Evolutionary conservation across 108 stramenopile species (phyloP), one percentile per base, ranked within the genome.

Genomic region (Conticribra weissflogii): DNA sequence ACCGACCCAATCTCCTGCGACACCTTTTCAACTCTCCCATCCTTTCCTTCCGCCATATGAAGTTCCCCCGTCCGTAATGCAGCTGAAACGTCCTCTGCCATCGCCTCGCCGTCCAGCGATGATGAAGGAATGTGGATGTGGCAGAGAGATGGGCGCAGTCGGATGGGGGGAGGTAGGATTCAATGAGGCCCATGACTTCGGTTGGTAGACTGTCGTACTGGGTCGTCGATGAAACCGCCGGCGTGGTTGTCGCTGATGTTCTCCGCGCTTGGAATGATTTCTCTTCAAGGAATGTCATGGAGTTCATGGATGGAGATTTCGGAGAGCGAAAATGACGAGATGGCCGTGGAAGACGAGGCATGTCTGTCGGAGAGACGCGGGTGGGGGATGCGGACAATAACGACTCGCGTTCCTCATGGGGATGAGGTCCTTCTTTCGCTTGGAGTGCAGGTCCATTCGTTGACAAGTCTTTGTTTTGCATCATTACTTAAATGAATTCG

Each of bases 161-260:
- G 5, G 71, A 71, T 17, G 71, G 71, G 4, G 71, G 63, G 52
- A 71, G 63, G 48, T 65, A 71, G 29, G 71, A 71, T 55, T 71
- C 71, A 17, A 63, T 23, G 0, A 63, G 51, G 53, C 71, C 50
- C 25, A 55, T 22, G 17, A 71, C 25, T 54, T 63, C 71, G 30
- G 64, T 23, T 3, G 64, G 64, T 3, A 66, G 49, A 19, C 8
- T 22, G 9, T 51, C 50, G 21, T 51, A 51, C 4, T 51, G 19
- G 50, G 19, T 51, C 36, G 36, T 9, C 36, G 36, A 41, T 12
- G 36, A 41, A 5, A 41, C 5, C 12, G 36, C 36, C 12, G 36
- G 8, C 12, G 36, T 12, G 5, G 36, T 12, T 41, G 36, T 12
- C 12, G 36, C 36, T 41, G 36, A 9, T 41, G 36, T 12, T 12